These are phyloP conservation scores for Tuber microsphaerosporum DNA, from an alignment of 495 filamentous ascomycete genomes.

Conservation along the genomic window DNA sequence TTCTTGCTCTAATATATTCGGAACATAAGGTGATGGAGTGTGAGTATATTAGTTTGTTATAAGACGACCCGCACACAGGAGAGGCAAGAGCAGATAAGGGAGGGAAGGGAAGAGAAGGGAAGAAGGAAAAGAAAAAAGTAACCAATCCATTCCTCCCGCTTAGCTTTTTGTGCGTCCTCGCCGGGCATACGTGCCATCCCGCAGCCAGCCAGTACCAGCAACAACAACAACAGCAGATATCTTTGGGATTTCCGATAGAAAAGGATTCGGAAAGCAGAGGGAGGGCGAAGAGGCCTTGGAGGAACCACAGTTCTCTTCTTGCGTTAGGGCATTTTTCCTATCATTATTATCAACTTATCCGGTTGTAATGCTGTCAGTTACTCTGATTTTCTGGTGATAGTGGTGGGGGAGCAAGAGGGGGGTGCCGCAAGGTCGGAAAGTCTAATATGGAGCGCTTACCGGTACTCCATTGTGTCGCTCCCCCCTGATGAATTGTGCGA, in stretches of 20 bases:
- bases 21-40: neutral
- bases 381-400: neutral
- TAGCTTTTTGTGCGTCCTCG: neutral
- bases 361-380: neutral
- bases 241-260: neutral
- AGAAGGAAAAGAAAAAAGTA: neutral
- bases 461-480: neutral
- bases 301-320: neutral
- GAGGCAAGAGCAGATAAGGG: neutral
- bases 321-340: neutral
- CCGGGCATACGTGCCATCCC: neutral
- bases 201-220: neutral
- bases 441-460: neutral
- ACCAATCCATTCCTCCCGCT: neutral
- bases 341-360: neutral
- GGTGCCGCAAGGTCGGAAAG: neutral
- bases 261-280: neutral
- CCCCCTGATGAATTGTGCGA: neutral
- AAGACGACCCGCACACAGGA: neutral
- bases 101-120: neutral
- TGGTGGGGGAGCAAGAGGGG: neutral
- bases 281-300: neutral
- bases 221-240: neutral
- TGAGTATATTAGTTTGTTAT: neutral
- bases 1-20: neutral